phyloP scores from a whole-genome alignment of 73 alveolate genomes.

The Paramecium tetraurelia region DNA sequence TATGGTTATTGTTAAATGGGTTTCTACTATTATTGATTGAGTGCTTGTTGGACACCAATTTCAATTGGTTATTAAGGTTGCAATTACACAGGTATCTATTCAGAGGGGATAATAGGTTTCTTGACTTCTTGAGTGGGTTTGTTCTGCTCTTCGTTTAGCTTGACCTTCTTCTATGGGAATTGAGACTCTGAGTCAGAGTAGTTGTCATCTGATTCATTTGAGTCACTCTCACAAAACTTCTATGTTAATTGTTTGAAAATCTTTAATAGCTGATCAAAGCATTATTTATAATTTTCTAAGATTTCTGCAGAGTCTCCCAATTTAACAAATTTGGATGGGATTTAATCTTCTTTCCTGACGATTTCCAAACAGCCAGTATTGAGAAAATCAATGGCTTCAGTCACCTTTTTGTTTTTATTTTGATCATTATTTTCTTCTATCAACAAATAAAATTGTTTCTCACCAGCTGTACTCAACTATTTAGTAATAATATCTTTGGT shows the following conservation, averaged over 20 bases:
- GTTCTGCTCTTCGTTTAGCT: background rate
- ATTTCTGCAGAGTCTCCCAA: background rate
- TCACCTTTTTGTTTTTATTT: slow-evolving; percentile 16
- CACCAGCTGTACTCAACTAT: background rate
- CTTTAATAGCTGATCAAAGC: background rate
- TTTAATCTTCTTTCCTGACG: background rate
- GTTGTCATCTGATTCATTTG: slow-evolving; percentile 35
- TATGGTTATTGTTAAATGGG: background rate
- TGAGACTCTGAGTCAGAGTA: slow-evolving; percentile 26
- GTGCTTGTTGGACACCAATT: background rate
- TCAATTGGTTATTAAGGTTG: background rate
- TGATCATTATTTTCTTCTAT: slow-evolving; percentile 5
- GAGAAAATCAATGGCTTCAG: slow-evolving; percentile 33
- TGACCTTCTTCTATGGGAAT: background rate
- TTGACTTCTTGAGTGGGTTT: background rate
- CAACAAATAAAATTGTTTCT: background rate
- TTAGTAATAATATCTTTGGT: background rate
- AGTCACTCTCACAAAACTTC: slow-evolving; percentile 6
- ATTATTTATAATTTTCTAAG: background rate
- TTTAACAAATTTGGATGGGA: background rate
- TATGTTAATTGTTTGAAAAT: background rate
- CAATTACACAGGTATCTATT: background rate
- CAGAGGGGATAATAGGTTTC: background rate
- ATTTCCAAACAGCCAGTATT: background rate
- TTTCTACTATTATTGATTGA: background rate